A percentile compares a stretch with the other conserved stretches of the same genome.
Conservation (phyloP, 164 flowering plant species). For the Nymphaea thermarum region DNA sequence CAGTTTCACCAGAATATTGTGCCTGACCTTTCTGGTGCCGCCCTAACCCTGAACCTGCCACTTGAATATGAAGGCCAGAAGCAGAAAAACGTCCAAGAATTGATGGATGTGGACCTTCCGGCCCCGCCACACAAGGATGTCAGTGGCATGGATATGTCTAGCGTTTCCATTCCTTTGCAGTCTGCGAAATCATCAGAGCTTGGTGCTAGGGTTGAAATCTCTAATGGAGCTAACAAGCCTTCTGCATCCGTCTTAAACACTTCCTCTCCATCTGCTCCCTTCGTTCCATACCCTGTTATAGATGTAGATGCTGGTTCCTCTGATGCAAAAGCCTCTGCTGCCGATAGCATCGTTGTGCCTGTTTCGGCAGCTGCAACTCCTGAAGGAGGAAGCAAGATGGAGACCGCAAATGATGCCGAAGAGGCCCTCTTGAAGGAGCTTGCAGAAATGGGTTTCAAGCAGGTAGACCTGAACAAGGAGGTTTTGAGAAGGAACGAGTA, state of each 20-base stretch:
- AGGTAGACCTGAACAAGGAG: constrained; percentile 66
- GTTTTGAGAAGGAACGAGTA: constrained; percentile 50
- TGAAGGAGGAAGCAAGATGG: background rate
- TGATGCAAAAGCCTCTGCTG: constrained; percentile 1
- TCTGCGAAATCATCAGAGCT: constrained; percentile 13
- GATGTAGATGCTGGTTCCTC: constrained; percentile 16
- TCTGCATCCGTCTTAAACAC: constrained; percentile 1
- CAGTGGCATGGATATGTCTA: too few relatives aligned
- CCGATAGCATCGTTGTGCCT: background rate
- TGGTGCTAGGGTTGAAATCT: constrained; percentile 26
- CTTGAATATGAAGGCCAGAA: constrained; percentile 14
- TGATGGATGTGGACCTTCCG: background rate
- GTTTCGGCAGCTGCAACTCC: background rate
- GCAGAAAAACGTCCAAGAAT: background rate
- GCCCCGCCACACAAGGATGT: background rate
- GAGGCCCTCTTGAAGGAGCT: constrained; percentile 57
- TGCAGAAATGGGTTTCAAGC: constrained; percentile 75
- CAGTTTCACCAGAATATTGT: constrained; percentile 15
- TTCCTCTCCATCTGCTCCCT: constrained; percentile 4
- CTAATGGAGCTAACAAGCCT: constrained; percentile 17
- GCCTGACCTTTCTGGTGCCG: constrained; percentile 7
- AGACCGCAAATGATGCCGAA: constrained; percentile 8
- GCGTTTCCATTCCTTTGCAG: too few relatives aligned
- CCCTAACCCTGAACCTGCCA: constrained; percentile 54
- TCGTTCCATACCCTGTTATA: constrained; percentile 30